Evolutionary conservation across 768 basidiomycete genomes (phyloP).

Genomic region (Lactarius pseudohatsudake): DNA sequence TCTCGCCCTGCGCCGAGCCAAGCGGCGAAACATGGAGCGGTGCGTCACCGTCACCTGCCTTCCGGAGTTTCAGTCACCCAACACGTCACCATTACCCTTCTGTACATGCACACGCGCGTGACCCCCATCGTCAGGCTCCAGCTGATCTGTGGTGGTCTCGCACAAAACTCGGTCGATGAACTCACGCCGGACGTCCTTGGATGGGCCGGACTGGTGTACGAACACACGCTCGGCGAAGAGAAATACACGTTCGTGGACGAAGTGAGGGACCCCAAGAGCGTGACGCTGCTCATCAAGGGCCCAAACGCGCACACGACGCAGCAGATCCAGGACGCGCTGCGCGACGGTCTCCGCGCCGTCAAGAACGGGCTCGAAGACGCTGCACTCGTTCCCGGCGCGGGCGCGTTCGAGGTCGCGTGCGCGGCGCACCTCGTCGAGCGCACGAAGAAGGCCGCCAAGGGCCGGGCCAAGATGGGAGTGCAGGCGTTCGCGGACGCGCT

Average conservation of each 20-base stretch:
- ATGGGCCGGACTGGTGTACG: constrained; percentile 98
- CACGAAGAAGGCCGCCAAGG: constrained; percentile 86
- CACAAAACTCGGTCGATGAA: constrained; percentile 98
- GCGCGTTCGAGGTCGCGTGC: constrained; percentile 95
- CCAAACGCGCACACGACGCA: constrained; percentile 95
- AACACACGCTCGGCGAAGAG: constrained; percentile 98
- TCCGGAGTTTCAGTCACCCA: constrained; percentile 13
- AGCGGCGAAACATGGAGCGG: constrained; percentile 99
- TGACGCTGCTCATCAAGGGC: constrained; percentile 96
- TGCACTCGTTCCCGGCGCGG: constrained; percentile 89
- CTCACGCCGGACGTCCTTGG: constrained; percentile 88
- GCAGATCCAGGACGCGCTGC: constrained; percentile 97
- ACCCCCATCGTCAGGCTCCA: constrained; percentile 60
- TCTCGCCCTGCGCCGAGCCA: constrained; percentile 89
- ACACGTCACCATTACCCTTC: neutral
- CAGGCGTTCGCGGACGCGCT: constrained; percentile 96
- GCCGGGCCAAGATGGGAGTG: constrained; percentile 94
- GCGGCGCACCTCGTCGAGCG: constrained; percentile 76
- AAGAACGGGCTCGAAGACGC: constrained; percentile 97
- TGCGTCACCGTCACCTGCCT: constrained; percentile 39
- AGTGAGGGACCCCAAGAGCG: constrained; percentile 91
- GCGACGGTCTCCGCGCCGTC: constrained; percentile 93
- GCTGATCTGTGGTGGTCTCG: constrained; percentile 89
- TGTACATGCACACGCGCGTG: constrained; percentile 10
- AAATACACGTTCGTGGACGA: constrained; percentile 98